Evolutionary conservation across 371 early-diverging fungal species (phyloP), one percentile per base, ranked within the genome.

Genomic region (Rhizopus microsporus): DNA sequence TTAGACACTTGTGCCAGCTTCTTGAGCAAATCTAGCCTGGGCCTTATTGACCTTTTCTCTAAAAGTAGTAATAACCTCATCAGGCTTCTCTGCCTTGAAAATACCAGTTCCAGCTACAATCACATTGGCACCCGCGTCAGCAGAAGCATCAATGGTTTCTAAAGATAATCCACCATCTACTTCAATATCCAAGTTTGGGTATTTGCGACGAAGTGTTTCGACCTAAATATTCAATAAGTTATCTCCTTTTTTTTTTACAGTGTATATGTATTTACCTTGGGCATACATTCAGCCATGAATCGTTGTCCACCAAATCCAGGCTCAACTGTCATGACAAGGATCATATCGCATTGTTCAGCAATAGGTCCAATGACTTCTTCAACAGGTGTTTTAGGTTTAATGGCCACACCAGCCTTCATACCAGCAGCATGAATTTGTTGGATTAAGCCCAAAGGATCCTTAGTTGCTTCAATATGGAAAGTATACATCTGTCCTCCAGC

Each of bases 241-340:
- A 7, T 45, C 10, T 35, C 34, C 44, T 2, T 45, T 13, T 17
- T 44, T 15, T 9, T 31, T 10, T 23, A 7, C 5, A 54, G 30
- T 13, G 9, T 23, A 7, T 56, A 42, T 13, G 9, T 23, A 13
- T 56, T 38, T 43, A 93, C 95, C 83, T 98, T 98, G 49, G 87
- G 82, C 81, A 98, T 82, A 67, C 89, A 90, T 59, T 89, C 79
- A 4, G 77, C 75, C 95, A 95, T 95, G 68, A 96, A 95, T 42
- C 86, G 74, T 75, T 97, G 98, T 38, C 98, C 98, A 40, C 98
- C 98, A 72, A 97, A 97, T 3, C 98, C 98, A 46, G 98, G 98
- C 68, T 97, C 96, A 35, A 99, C 99, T 0, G 99, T 98, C 99
- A 99, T 99, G 43, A 99, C 84, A 44, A 99, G 80, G 33, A 98